A percentile compares a stretch with the other conserved stretches of the same genome.
phyloP scores from a whole-genome alignment of 129 eudicot species.

The Pittosporum tobira region DNA sequence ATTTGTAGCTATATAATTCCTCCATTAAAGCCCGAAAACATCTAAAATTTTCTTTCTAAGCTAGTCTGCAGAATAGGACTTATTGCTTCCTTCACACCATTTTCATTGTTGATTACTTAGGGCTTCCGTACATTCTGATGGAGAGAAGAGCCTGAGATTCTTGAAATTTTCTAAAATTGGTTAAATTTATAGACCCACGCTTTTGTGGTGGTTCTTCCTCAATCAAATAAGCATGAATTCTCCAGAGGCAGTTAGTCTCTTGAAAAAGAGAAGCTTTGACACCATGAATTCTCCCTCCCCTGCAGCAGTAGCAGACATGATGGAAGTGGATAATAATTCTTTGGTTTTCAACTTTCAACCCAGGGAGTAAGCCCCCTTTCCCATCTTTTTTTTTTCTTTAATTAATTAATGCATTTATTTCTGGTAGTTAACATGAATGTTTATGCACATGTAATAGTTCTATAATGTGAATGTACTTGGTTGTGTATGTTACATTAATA shows the following conservation, averaged over 20 bases:
- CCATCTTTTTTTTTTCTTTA: neutral
- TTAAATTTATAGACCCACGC: no score
- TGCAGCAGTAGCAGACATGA: neutral
- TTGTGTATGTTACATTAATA: neutral
- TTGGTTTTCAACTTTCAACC: constrained; percentile 17
- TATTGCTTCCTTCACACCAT: neutral
- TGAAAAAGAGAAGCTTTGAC: constrained; percentile 21
- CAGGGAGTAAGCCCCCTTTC: constrained; percentile 21
- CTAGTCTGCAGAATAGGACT: neutral
- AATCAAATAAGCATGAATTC: constrained; percentile 7
- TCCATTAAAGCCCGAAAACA: no score
- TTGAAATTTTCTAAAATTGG: neutral
- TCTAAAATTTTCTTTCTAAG: neutral
- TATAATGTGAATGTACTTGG: neutral
- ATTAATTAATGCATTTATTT: no score
- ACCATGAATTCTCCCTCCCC: neutral
- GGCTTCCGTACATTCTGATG: no score
- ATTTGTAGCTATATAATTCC: no score
- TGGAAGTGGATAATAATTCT: constrained; percentile 1
- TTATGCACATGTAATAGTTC: neutral
- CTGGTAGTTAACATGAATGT: no score
- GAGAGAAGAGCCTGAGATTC: neutral
- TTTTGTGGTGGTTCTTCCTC: neutral
- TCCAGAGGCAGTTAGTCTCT: constrained; percentile 1
- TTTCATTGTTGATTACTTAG: neutral